phyloP scores from a whole-genome alignment of 116 monocot genomes.

The Trichopus zeylanicus region DNA sequence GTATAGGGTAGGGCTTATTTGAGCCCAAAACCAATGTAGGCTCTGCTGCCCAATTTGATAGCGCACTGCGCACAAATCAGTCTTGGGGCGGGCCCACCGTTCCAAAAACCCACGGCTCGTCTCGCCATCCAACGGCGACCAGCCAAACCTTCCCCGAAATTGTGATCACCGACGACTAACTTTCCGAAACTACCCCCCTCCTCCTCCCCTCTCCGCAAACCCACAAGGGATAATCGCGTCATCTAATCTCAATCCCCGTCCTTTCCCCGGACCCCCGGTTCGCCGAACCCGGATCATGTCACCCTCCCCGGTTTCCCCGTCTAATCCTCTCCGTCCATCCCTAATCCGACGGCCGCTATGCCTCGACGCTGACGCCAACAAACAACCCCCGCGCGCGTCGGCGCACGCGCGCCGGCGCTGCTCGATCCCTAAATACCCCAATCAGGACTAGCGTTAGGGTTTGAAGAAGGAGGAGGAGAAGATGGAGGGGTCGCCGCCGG shows the following conservation, averaged over 20 bases:
- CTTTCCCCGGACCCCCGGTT: neutral
- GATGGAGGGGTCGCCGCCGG: slow-evolving; percentile 17
- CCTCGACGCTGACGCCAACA: slow-evolving; percentile 18
- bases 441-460: neutral
- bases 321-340: neutral
- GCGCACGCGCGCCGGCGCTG: slow-evolving; percentile 27
- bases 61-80: too few species aligned
- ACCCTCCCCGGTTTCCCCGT: neutral
- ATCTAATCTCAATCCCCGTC: too few species aligned
- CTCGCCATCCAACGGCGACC: too few species aligned
- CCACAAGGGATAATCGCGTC: neutral
- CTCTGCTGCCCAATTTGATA: too few species aligned
- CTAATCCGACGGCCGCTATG: neutral
- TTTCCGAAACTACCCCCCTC: neutral
- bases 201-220: neutral
- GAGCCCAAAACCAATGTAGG: too few species aligned
- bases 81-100: too few species aligned
- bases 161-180: neutral
- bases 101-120: too few species aligned
- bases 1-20: too few species aligned
- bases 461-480: neutral
- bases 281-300: neutral
- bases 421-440: slow-evolving; percentile 2
- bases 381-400: slow-evolving; percentile 17
- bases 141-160: neutral